Evolutionary conservation across 2,329 filamentous ascomycete species (phyloP).

Genomic region (Diaporthe citrichinensis): DNA sequence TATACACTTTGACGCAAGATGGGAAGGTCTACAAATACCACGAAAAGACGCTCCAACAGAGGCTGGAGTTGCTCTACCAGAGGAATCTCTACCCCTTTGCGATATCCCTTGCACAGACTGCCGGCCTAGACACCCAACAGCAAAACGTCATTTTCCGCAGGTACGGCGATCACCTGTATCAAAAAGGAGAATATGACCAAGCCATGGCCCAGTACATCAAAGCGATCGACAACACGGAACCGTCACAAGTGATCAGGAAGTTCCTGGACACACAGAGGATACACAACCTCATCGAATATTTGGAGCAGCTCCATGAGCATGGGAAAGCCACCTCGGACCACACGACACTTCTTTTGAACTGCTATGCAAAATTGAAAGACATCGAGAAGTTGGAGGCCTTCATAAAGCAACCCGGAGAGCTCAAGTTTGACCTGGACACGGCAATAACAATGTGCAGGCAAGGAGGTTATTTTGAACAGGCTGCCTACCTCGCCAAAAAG

Average conservation of each 20-base stretch:
- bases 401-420: conserved; percentile 93
- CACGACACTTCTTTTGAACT: conserved; percentile 94
- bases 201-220: conserved; percentile 99
- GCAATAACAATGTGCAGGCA: conserved; percentile 98
- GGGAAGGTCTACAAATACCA: conserved; percentile 92
- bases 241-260: conserved; percentile 96
- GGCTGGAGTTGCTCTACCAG: conserved; percentile 93
- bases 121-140: conserved; percentile 82
- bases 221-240: conserved; percentile 95
- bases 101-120: conserved; percentile 92
- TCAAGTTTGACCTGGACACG: conserved; percentile 97
- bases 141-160: conserved; percentile 93
- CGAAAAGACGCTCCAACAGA: conserved; percentile 90
- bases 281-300: conserved; percentile 95
- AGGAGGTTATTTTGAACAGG: conserved; percentile 96
- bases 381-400: conserved; percentile 96
- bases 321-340: conserved; percentile 95
- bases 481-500: conserved; percentile 93
- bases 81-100: conserved; percentile 93
- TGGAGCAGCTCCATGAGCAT: conserved; percentile 96
- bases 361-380: conserved; percentile 98
- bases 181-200: conserved; percentile 95
- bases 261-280: conserved; percentile 98
- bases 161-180: conserved; percentile 94
- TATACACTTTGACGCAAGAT: conserved; percentile 91